Base-by-base conservation (phyloP, 2,329 filamentous ascomycete species). In the Cladorrhinum sp. region DNA sequence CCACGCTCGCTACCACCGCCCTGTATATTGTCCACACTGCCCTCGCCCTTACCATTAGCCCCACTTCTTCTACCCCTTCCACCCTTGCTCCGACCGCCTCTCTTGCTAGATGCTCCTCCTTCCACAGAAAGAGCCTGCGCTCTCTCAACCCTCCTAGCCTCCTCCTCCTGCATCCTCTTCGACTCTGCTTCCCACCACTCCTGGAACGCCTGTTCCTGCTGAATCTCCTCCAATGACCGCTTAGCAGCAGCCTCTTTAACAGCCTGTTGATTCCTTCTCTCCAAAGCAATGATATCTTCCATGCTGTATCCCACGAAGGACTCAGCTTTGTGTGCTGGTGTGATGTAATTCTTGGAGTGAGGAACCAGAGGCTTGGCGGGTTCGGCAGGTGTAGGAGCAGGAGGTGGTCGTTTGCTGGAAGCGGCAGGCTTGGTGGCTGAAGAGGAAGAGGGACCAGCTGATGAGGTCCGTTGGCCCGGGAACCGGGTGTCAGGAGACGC, bases 131-230 rank as follows among this genome's bases (percentile, higher is more conserved):
- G 52, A 18, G n/a, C 50, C 10, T 59, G 56, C 7, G 62, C 62
- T 22, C 60, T 45, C 60, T 50, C 52, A 62, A 2, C 50, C 50
- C 55, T 55, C 59, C 38, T 62, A 36, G n/a, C 57, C 45, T 73
- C 75, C 58, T 73, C 77, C 66, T 88, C 85, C 65, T 88, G 87
- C 38, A 89, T 84, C 25, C 90, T 81, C 62, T 82, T 82, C 68
- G 88, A 92, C 74, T 96, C 93, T 64, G 90, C 87, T 66, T 96
- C 91, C 92, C 92, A 96, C 92, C 93, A 96, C 72, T 96, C 88
- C 72, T 97, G 91, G 72, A 99, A 99, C 55, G 92, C 92, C 71
- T 99, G 95, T 75, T 99, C 95, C 66, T 95, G 87, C 73, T 99
- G 95, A 61, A 99, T 99, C 64, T 98, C 95, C 70, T 96, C 88